Percentiles rank a stretch among this genome's conserved stretches.
These are phyloP conservation scores for Flueggea neowawraea DNA, from an alignment of 441 rosid genomes.

Conservation along the genomic window DNA sequence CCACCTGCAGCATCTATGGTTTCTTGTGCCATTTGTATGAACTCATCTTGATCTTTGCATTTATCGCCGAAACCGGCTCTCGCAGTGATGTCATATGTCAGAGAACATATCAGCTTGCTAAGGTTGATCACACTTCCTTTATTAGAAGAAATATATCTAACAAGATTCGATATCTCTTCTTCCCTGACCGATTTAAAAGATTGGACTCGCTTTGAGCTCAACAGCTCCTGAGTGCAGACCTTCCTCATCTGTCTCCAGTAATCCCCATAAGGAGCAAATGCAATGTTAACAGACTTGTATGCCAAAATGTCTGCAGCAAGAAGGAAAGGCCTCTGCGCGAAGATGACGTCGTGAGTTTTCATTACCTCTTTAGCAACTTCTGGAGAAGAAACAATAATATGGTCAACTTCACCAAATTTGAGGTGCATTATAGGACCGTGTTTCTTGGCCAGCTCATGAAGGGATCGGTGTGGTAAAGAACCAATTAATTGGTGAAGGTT, in stretches of 20 bases:
- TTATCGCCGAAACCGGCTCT: slow-evolving; percentile 13
- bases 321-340: slow-evolving; percentile 21
- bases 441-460: slow-evolving; percentile 16
- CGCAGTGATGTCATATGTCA: neutral
- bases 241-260: slow-evolving; percentile 26
- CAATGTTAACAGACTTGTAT: slow-evolving; percentile 12
- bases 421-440: slow-evolving; percentile 27
- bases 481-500: slow-evolving; percentile 17
- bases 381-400: slow-evolving; percentile 12
- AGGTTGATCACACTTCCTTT: slow-evolving; percentile 9
- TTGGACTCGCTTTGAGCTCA: slow-evolving; percentile 13
- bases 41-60: slow-evolving; percentile 8
- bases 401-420: slow-evolving; percentile 23
- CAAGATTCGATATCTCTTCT: slow-evolving; percentile 17
- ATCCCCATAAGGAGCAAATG: slow-evolving; percentile 14
- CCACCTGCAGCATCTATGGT: neutral
- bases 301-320: neutral
- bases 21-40: neutral
- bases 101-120: neutral
- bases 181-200: slow-evolving; percentile 23
- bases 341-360: slow-evolving; percentile 20
- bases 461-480: slow-evolving; percentile 15
- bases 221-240: slow-evolving; percentile 10
- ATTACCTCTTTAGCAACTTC: slow-evolving; percentile 18
- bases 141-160: neutral